phyloP scores from a whole-genome alignment of 2,329 filamentous ascomycete genomes.

The Zalaria obscura region DNA sequence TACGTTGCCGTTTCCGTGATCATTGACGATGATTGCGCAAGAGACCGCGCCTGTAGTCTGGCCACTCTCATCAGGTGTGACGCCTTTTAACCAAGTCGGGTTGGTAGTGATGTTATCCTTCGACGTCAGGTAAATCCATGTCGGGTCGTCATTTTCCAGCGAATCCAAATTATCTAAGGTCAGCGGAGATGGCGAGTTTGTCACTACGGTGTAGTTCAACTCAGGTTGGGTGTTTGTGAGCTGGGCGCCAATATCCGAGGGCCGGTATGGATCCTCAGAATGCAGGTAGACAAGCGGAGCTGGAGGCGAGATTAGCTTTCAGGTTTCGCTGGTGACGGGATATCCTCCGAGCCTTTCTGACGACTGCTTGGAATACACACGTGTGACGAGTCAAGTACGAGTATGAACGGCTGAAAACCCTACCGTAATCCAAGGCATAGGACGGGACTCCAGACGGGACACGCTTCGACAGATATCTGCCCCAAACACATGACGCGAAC shows the following conservation, averaged over 20 bases:
- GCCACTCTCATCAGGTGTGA: slow-evolving; percentile 36
- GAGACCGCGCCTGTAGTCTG: slow-evolving; percentile 36
- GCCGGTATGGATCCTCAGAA: slow-evolving; percentile 26
- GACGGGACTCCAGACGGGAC: slow-evolving; percentile 16
- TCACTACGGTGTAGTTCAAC: slow-evolving; percentile 15
- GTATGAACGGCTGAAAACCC: slow-evolving; percentile 1
- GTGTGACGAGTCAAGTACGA: neutral
- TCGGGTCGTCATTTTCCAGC: slow-evolving; percentile 21
- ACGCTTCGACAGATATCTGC: too few relatives aligned
- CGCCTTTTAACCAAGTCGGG: slow-evolving; percentile 34
- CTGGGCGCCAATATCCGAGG: slow-evolving; percentile 28
- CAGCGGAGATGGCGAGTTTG: slow-evolving; percentile 21
- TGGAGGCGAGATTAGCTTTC: slow-evolving; percentile 1
- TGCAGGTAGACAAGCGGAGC: slow-evolving; percentile 32
- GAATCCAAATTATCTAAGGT: slow-evolving; percentile 27
- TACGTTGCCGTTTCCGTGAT: slow-evolving; percentile 38
- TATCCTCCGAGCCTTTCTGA: neutral
- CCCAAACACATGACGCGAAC: too few relatives aligned
- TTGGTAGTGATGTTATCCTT: slow-evolving; percentile 21
- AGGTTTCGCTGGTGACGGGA: neutral
- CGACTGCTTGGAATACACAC: neutral
- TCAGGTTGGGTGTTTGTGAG: slow-evolving; percentile 25
- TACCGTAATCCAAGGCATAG: slow-evolving; percentile 25
- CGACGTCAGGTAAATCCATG: slow-evolving; percentile 29
- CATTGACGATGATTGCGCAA: slow-evolving; percentile 41